phyloP scores from a whole-genome alignment of 495 filamentous ascomycete genomes.

The Penicillium robsamsonii region DNA sequence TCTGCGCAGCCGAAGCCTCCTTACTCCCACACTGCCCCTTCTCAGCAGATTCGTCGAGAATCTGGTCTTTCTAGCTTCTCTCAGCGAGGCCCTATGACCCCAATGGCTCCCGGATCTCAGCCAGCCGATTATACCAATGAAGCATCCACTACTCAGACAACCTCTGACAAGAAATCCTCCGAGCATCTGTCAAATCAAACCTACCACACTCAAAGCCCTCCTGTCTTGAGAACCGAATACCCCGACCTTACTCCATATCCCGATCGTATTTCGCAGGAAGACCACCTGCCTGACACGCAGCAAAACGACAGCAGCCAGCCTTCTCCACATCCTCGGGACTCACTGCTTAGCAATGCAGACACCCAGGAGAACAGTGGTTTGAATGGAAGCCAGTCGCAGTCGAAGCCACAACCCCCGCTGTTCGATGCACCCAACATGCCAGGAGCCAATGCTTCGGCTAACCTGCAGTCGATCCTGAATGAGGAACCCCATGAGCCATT shows the following conservation, averaged over 20 bases:
- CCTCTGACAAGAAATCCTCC: constrained; percentile 70
- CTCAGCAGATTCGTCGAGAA: constrained; percentile 51
- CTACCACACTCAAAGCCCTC: constrained; percentile 59
- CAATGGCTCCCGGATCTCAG: constrained; percentile 72
- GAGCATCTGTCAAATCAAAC: constrained; percentile 44
- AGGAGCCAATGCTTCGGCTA: constrained; percentile 26
- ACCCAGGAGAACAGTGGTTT: constrained; percentile 31
- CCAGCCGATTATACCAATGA: constrained; percentile 76
- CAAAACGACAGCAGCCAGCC: constrained; percentile 44
- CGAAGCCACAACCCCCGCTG: constrained; percentile 45
- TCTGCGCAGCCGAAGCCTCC: constrained; percentile 51
- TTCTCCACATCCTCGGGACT: constrained; percentile 29
- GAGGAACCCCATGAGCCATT: constrained; percentile 43
- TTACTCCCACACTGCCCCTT: constrained; percentile 51
- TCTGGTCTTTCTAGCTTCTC: constrained; percentile 53
- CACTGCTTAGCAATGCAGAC: constrained; percentile 20
- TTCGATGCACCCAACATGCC: constrained; percentile 41
- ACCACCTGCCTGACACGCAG: constrained; percentile 48
- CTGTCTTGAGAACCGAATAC: constrained; percentile 32
- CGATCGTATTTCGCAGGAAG: constrained; percentile 40
- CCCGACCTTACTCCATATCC: constrained; percentile 25
- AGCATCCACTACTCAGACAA: constrained; percentile 79
- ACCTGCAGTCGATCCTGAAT: constrained; percentile 44
- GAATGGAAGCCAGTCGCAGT: constrained; percentile 42
- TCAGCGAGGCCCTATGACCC: constrained; percentile 70